phyloP scores from a whole-genome alignment of 176 grass and related monocot genomes.

The Oryza coarctata region DNA sequence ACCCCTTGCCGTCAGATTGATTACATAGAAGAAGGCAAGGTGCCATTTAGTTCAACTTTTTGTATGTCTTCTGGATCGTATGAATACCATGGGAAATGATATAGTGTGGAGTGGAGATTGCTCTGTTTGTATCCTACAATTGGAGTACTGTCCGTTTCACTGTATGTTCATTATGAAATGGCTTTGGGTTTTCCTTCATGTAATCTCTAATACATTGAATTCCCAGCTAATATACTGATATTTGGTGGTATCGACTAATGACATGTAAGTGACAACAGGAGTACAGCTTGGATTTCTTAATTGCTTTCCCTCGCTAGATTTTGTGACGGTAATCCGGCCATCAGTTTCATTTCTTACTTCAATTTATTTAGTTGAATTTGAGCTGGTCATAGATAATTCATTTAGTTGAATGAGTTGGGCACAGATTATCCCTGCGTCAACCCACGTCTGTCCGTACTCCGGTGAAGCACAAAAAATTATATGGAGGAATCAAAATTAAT shows the following conservation, averaged over 20 bases:
- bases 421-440: too few relatives aligned
- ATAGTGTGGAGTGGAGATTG: slow-evolving; percentile 20
- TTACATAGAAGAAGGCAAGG: slow-evolving; percentile 12
- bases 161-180: slow-evolving; percentile 9
- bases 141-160: background rate
- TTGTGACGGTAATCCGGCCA: background rate
- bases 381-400: too few relatives aligned
- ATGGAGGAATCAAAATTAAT: background rate
- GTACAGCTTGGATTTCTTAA: background rate
- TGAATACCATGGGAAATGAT: background rate
- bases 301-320: background rate
- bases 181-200: background rate
- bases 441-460: too few relatives aligned
- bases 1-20: slow-evolving; percentile 15
- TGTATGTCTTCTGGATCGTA: slow-evolving; percentile 20
- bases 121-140: slow-evolving; percentile 3
- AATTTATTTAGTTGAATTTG: too few relatives aligned
- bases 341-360: too few relatives aligned
- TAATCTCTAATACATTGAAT: background rate
- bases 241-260: background rate
- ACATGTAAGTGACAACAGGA: background rate
- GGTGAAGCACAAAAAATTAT: background rate
- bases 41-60: slow-evolving; percentile 14
- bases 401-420: too few relatives aligned
- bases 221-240: background rate